Evolutionary conservation across 192 early-diverging fungal species (phyloP), one percentile per base, ranked within the genome.

Genomic region (Dissophora globulifera): DNA sequence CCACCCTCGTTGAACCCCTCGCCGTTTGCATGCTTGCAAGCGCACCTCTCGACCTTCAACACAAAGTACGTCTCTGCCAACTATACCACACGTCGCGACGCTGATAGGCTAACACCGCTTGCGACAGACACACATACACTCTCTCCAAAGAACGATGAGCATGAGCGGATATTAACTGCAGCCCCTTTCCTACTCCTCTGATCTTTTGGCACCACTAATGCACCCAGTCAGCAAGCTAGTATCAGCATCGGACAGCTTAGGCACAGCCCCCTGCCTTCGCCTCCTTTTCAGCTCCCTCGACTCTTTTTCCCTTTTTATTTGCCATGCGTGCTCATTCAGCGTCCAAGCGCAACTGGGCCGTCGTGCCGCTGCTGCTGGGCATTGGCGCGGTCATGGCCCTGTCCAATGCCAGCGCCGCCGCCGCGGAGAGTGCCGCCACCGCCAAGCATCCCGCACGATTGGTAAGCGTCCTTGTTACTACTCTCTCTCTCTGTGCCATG

Each of bases 291-390:
- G 16, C 30, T 16, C 19, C 27, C n/a, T 33, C 15, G n/a, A 19
- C 0, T 8, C 13, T 31, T 50, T 42, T 41, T 20, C 35, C 33
- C 50, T 63, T 30, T 22, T 50, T 30, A 43, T 35, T 27, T 22
- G 4, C 48, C 10, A 69, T 69, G 67, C 67, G 58, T 47, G 29
- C 51, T 11, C 43, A 35, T 17, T 50, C 67, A 40, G 40, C 50
- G 45, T n/a, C 11, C 20, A 60, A 19, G 19, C 4, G 57, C 50
- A 42, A 27, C 9, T 69, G 67, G 67, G 29, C 58, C 15, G 50
- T 54, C 16, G 45, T 55, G 32, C 67, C 67, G 6, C 47, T 69
- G 50, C 41, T 69, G 17, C 50, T 69, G 33, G 48, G 67, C 30
- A 42, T 69, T 19, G 38, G 50, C 9, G 43, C 58, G 9, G 67